Evolutionary conservation across 2,329 filamentous ascomycete genomes (phyloP).

Genomic region (Cytospora mali): DNA sequence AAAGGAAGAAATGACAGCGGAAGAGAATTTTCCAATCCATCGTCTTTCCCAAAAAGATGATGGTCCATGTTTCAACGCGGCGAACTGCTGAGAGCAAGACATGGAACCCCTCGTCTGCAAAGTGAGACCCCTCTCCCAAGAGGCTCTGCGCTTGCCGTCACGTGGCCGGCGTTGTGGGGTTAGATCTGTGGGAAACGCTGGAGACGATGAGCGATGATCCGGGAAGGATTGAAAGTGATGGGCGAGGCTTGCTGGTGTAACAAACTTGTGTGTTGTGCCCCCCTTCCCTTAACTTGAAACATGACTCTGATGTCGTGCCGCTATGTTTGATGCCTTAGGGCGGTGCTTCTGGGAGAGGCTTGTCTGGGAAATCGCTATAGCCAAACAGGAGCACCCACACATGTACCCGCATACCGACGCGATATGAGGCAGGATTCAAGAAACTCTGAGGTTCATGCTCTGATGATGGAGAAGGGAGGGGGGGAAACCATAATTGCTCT

Average conservation of each 20-base stretch:
- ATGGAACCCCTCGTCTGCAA: background rate
- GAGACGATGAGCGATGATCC: slow-evolving; percentile 18
- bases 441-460: background rate
- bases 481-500: background rate
- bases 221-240: slow-evolving; percentile 8
- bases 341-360: no score
- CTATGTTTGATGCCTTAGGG: slow-evolving; percentile 3
- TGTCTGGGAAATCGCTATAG: background rate
- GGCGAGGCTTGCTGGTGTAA: slow-evolving; percentile 17
- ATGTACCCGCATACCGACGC: background rate
- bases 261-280: slow-evolving; percentile 1
- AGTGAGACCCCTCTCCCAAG: background rate
- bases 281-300: slow-evolving; percentile 20
- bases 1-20: slow-evolving; percentile 14
- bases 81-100: background rate
- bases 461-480: background rate
- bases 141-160: slow-evolving; percentile 13
- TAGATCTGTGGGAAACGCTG: background rate
- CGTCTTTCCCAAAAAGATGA: background rate
- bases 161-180: slow-evolving; percentile 18
- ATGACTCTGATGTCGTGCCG: slow-evolving; percentile 11
- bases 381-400: background rate
- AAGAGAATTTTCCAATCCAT: background rate
- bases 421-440: background rate
- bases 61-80: background rate